Percentiles rank a stretch among this genome's conserved stretches.
These are phyloP conservation scores for Talaromyces sp. DNA, from an alignment of 2,329 filamentous ascomycete species.

Conservation along the genomic window DNA sequence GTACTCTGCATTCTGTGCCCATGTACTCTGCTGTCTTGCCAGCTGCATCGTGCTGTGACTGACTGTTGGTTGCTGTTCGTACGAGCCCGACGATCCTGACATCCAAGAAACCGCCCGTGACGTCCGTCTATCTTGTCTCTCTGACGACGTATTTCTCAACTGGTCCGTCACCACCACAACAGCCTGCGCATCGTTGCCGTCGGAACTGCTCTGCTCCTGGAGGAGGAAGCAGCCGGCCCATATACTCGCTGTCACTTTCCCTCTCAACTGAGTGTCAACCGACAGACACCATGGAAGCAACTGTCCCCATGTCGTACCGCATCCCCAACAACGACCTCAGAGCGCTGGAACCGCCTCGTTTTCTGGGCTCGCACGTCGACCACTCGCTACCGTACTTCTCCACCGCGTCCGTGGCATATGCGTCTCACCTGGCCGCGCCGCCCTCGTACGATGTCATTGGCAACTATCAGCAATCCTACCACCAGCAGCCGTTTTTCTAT, in stretches of 20 bases:
- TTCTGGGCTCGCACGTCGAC: constrained; percentile 29
- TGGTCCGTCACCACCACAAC: not conserved
- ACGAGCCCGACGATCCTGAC: not conserved
- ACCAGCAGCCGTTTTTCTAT: constrained; percentile 23
- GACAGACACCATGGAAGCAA: constrained; percentile 31
- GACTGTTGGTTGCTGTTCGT: not conserved
- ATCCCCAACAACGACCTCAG: constrained; percentile 34
- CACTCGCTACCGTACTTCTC: constrained; percentile 33
- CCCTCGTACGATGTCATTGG: constrained; percentile 26
- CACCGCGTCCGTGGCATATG: constrained; percentile 30
- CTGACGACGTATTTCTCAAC: too few relatives aligned
- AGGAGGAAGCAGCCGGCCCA: not conserved
- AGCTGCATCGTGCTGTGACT: not conserved
- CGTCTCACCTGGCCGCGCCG: constrained; percentile 29
- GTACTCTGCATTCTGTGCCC: too few relatives aligned
- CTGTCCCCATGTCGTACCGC: constrained; percentile 36
- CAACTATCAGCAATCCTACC: constrained; percentile 25
- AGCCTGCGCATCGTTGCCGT: not conserved
- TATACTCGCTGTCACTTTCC: not conserved
- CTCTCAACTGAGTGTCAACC: not conserved
- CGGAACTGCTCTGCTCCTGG: not conserved
- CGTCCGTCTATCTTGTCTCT: not conserved
- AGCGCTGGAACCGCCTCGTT: constrained; percentile 29
- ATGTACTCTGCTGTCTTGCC: too few relatives aligned
- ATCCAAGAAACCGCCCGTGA: too few relatives aligned